Evolutionary conservation across 1,139 yeast species (phyloP).

Genomic region (Suhomyces ambrosiae): DNA sequence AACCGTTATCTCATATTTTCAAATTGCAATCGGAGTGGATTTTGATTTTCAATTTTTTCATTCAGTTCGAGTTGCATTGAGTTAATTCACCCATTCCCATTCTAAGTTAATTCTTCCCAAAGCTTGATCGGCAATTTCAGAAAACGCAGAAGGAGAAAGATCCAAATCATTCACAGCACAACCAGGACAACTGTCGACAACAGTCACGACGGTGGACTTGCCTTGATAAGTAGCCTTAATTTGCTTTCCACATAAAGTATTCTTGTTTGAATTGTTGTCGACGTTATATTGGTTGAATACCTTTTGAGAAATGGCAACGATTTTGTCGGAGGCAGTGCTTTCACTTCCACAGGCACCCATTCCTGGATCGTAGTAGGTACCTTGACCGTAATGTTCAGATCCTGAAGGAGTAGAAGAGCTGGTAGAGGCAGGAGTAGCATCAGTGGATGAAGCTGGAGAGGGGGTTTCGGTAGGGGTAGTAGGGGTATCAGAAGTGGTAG

Average conservation of each 20-base stretch:
- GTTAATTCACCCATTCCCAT: conserved; percentile 35
- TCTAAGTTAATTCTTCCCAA: conserved; percentile 47
- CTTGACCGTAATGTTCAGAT: conserved; percentile 49
- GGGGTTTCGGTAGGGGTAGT: conserved; percentile 16
- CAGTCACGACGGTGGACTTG: conserved; percentile 46
- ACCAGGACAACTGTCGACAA: conserved; percentile 46
- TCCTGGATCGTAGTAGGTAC: conserved; percentile 60
- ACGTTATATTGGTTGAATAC: conserved; percentile 35
- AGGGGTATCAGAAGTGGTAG: conserved; percentile 13
- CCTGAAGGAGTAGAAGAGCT: conserved; percentile 20
- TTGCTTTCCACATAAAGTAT: conserved; percentile 46
- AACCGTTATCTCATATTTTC: too few species aligned
- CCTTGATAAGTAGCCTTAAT: conserved; percentile 42
- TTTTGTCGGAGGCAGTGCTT: conserved; percentile 49
- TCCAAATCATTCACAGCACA: conserved; percentile 43
- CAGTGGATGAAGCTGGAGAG: conserved; percentile 18
- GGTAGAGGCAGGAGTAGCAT: conserved; percentile 24
- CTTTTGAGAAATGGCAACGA: conserved; percentile 46
- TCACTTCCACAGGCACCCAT: conserved; percentile 64
- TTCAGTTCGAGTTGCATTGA: too few species aligned
- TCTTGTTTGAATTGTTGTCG: conserved; percentile 43
- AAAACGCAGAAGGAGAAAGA: conserved; percentile 48
- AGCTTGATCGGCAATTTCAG: conserved; percentile 36
- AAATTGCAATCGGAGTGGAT: too few species aligned
- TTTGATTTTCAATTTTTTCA: too few species aligned